phyloP scores from a whole-genome alignment of 129 eudicot genomes.

The Escallonia herrerae region DNA sequence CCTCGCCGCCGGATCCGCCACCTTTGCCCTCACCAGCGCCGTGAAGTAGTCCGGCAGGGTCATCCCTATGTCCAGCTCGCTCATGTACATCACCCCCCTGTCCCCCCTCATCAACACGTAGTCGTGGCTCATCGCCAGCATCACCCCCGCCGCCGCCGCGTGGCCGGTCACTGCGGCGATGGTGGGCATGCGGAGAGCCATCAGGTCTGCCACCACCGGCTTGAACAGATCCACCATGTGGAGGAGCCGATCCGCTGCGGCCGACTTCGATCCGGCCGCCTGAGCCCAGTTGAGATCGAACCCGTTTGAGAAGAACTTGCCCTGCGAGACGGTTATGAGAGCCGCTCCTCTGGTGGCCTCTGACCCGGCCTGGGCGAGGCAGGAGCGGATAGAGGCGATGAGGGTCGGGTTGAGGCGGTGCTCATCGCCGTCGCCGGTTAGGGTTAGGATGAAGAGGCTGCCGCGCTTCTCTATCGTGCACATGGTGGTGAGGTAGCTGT shows the following conservation, averaged over 20 bases:
- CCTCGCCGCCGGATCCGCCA: slow-evolving; percentile 33
- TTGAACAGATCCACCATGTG: slow-evolving; percentile 51
- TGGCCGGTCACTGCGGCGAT: slow-evolving; percentile 80
- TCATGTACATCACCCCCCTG: slow-evolving; percentile 67
- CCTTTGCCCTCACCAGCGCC: slow-evolving; percentile 39
- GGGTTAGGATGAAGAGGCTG: slow-evolving; percentile 51
- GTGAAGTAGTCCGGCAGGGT: slow-evolving; percentile 62
- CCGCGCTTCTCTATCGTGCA: slow-evolving; percentile 62
- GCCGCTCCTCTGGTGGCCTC: slow-evolving; percentile 51
- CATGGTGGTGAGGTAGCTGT: slow-evolving; percentile 24
- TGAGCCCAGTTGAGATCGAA: slow-evolving; percentile 67
- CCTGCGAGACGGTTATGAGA: slow-evolving; percentile 53
- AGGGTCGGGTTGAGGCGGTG: slow-evolving; percentile 66
- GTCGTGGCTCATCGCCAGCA: slow-evolving; percentile 73
- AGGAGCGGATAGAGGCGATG: slow-evolving; percentile 57
- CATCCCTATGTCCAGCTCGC: slow-evolving; percentile 87
- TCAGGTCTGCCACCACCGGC: slow-evolving; percentile 43
- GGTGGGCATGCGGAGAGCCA: slow-evolving; percentile 79
- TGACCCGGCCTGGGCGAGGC: slow-evolving; percentile 45
- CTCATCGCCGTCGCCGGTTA: slow-evolving; percentile 48
- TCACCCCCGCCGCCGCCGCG: slow-evolving; percentile 87
- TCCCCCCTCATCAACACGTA: slow-evolving; percentile 60
- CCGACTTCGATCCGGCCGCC: slow-evolving; percentile 28
- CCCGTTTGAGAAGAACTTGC: slow-evolving; percentile 87
- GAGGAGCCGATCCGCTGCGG: slow-evolving; percentile 25